Base-by-base conservation (phyloP, 768 basidiomycete genomes). In the Tricholoma flavovirens region DNA sequence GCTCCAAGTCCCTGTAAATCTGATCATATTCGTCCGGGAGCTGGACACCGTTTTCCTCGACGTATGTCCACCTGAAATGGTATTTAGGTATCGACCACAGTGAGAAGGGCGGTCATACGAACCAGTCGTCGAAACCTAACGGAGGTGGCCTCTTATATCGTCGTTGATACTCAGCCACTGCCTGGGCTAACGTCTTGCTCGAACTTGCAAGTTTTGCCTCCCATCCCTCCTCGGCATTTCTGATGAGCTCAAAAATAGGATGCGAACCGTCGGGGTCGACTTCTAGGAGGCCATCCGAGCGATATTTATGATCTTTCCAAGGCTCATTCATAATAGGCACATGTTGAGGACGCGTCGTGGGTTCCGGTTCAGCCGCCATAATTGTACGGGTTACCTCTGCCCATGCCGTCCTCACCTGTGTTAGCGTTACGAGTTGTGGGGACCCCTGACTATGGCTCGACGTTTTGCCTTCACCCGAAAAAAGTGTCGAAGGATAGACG, bases 111-210 rank as follows among this genome's bases (percentile, higher is more conserved):
- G 45, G 26, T 38, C n/a, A 83, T 38, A 70, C 69, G 73, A 77
- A 92, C 93, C 93, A 95, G 33, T 79, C 71, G 65, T 90, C 90
- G 62, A 96, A 97, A 0, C 95, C 94, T 42, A 76, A 75, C 0
- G 95, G 93, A 0, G 94, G 94, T 38, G 79, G 71, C 46, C 89
- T 78, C 22, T 73, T 75, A 69, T 94, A 95, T 62, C 93, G 76
- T 36, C 79, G 75, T 52, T 77, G 77, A 71, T 98, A 97, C 69
- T 93, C 91, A 11, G 69, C 68, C 0, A 87, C 88, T 1, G 93
- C 94, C 54, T 87, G 77, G 29, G 74, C 73, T n/a, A 97, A 74
- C 0, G 88, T 87, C 61, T 76, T 83, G 69, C 88, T 92, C 62
- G 95, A 90, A 53, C 71, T 73, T 8, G 74, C 71, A 22, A 93